Conservation (phyloP, 345 rosid species). For the Xanthoceras sorbifolium region DNA sequence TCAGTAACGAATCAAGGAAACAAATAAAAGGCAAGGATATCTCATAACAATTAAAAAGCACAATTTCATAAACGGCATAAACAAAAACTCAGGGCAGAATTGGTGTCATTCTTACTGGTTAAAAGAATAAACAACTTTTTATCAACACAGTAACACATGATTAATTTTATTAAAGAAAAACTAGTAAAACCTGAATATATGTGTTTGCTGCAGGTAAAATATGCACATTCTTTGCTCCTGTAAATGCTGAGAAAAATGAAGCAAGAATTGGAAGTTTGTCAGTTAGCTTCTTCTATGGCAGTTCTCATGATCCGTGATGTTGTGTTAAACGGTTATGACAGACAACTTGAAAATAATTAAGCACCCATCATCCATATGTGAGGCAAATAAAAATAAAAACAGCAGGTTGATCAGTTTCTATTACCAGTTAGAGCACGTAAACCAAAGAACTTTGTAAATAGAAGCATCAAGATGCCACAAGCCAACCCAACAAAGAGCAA, state of each 20-base stretch:
- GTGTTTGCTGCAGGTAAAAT: conserved; percentile 82
- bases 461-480: conserved; percentile 73
- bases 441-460: conserved; percentile 69
- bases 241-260: conserved; percentile 60
- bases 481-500: conserved; percentile 72
- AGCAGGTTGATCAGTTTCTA: conserved; percentile 17
- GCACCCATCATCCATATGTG: not conserved
- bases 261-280: conserved; percentile 4
- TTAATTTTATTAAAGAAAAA: conserved; percentile 16
- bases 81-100: not conserved
- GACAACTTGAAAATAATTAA: not conserved
- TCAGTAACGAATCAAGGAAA: not conserved
- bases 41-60: no score
- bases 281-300: conserved; percentile 1
- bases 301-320: conserved; percentile 4
- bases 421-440: conserved; percentile 80
- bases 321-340: not conserved
- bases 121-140: not conserved
- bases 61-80: no score
- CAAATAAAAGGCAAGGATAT: no score
- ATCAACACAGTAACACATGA: not conserved
- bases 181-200: conserved; percentile 74
- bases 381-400: not conserved
- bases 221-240: conserved; percentile 67
- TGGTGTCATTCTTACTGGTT: not conserved